Base-by-base conservation (phyloP, 495 filamentous ascomycete species). In the Friedmanniomyces simplex region DNA sequence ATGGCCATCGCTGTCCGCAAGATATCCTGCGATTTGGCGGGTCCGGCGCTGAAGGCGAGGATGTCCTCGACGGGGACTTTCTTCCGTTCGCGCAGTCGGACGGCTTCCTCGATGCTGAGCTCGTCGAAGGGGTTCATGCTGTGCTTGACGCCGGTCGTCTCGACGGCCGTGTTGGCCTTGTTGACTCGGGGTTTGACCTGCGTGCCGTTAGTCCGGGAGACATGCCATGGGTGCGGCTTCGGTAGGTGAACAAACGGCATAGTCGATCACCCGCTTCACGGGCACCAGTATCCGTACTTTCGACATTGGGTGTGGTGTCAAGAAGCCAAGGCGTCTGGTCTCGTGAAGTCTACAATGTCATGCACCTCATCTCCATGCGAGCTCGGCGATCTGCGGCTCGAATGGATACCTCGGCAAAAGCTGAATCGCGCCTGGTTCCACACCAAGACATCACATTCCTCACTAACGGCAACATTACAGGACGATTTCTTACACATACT, bases 91-190 rank as follows among this genome's bases (percentile, higher is more conserved):
- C 93, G 91, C 63, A 97, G 83, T 18, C 88, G 89, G 56, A 96
- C 84, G 61, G 89, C 87, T 75, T 96, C 93, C 74, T 98, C 93
- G 73, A 98, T 81, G 54, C 88, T 90, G 70, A 98, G 88, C 73
- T 97, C 93, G 75, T 98, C 93, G 77, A 98, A 98, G 50, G 93
- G 93, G 80, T 98, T 98, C 79, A 97, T 88, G 71, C 82, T 86
- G 79, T 96, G 93, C 74, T 97, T 98, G 64, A 97, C 89, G 63
- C 86, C 86, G 47, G 80, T 73, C 46, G 88, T 96, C 74, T 95
- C 89, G 73, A 98, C 83, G 69, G 83, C 94, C 41, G 93, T 97
- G 71, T 88, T 84, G 68, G 93, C 73, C 71, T 93, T 91, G 82
- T 96, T 96, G 78, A 97, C 89, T 63, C 93, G 88, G 55, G 93